Conservation (phyloP, 2,329 filamentous ascomycete genomes). For the Paecilomyces variotii region DNA sequence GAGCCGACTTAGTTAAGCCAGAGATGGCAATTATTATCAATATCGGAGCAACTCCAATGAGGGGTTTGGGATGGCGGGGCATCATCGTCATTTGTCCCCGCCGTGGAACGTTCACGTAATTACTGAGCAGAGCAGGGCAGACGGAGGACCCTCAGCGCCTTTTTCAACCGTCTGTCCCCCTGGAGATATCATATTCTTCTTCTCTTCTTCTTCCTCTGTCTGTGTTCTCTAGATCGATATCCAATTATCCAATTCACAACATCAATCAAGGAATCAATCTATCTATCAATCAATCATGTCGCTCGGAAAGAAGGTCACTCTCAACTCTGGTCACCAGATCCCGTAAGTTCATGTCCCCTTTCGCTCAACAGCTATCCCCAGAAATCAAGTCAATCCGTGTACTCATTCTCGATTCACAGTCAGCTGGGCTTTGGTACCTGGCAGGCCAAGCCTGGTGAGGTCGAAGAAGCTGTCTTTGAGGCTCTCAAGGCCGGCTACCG, state of each 20-base stretch:
- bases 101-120: not conserved
- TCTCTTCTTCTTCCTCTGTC: not conserved
- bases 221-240: not conserved
- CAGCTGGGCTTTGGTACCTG: constrained; percentile 34
- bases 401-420: constrained; percentile 10
- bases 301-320: constrained; percentile 31
- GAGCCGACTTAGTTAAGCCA: not conserved
- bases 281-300: constrained; percentile 21
- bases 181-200: not conserved
- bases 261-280: constrained; percentile 10
- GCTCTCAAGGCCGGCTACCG: constrained; percentile 34
- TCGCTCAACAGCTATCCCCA: not conserved
- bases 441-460: constrained; percentile 32
- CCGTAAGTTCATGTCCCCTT: constrained; percentile 20
- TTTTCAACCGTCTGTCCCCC: not conserved
- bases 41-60: not conserved
- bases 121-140: not conserved
- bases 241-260: not conserved
- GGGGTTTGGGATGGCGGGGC: not conserved
- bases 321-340: constrained; percentile 31
- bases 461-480: constrained; percentile 32
- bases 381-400: not conserved
- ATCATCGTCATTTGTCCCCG: not conserved
- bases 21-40: not conserved
- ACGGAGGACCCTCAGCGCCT: not conserved